These are phyloP conservation scores for Davidsoniella australis DNA, from an alignment of 2,329 filamentous ascomycete species.

Conservation along the genomic window DNA sequence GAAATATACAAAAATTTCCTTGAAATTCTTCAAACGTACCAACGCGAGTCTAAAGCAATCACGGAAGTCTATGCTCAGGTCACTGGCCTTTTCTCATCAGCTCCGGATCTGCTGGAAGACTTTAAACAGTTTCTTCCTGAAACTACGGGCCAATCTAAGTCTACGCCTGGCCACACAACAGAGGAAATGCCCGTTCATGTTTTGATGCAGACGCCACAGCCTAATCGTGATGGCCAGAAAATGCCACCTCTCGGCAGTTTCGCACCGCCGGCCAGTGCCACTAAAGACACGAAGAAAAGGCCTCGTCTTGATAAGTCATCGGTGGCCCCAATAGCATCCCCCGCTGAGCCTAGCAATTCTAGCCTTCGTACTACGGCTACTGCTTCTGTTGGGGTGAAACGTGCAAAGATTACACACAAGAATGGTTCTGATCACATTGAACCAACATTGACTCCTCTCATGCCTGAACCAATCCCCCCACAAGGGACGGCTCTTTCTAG, in stretches of 20 bases:
- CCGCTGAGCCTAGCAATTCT: slow-evolving; percentile 6
- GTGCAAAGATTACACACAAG: slow-evolving; percentile 58
- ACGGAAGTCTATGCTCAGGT: slow-evolving; percentile 97
- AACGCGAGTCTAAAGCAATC: slow-evolving; percentile 93
- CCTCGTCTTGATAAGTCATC: slow-evolving; percentile 42
- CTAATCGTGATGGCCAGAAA: slow-evolving; percentile 46
- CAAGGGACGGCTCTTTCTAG: slow-evolving; percentile 55
- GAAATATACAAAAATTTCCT: slow-evolving; percentile 99
- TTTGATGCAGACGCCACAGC: slow-evolving; percentile 37
- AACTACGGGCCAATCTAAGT: slow-evolving; percentile 42
- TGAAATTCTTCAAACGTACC: slow-evolving; percentile 94
- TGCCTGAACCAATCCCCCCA: slow-evolving; percentile 75
- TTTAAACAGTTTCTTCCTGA: slow-evolving; percentile 98
- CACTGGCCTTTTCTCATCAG: slow-evolving; percentile 80
- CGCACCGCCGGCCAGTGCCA: slow-evolving; percentile 61
- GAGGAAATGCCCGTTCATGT: slow-evolving; percentile 43
- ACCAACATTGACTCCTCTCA: slow-evolving; percentile 71
- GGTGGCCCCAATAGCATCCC: slow-evolving; percentile 21
- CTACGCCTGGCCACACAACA: slow-evolving; percentile 32
- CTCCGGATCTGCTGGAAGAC: slow-evolving; percentile 87
- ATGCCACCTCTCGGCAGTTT: slow-evolving; percentile 94
- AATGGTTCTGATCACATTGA: slow-evolving; percentile 51
- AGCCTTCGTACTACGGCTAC: slow-evolving; percentile 10
- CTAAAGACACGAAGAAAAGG: slow-evolving; percentile 82
- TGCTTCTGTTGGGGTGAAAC: slow-evolving; percentile 27